Base-by-base conservation (phyloP, 805 yeast genomes). In the Pichia nakasei region DNA sequence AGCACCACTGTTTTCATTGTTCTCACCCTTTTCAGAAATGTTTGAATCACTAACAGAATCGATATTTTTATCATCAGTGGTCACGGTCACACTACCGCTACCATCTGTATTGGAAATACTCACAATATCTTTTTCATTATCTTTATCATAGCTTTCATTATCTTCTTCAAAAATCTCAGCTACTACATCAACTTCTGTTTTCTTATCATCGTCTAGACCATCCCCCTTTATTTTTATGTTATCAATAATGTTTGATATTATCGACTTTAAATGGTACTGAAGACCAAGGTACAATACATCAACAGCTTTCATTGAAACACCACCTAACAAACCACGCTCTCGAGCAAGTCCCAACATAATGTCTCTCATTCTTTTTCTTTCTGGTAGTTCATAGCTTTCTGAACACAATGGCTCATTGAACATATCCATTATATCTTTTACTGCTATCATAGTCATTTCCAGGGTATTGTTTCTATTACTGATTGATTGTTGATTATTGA, bases 341-440 rank as follows among this genome's bases (percentile, higher is more conserved):
- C 96, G 72, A 51, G 93, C 82, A 9, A 84, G 79, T 56, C 95
- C 93, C 19, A 80, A 64, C 71, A 93, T 79, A 42, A 88, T 71
- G 12, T 79, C 66, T 42, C 77, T 75, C 37, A 93, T 62, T 33
- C 72, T 73, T 38, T 80, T 88, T 35, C 72, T 69, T 51, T 91
- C 97, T 0, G 97, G 97, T 5, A 93, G 61, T 49, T 89, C 89
- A 58, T 71, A 85, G 32, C 76, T 69, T 52, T 91, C 95, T 1
- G 85, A 68, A 2, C 91, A 75, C 31, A 89, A 68, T 5, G 93
- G 91, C 2, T 93, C 76, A 52, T 85, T 87, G 44, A 86, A 75
- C 4, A 93, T 94, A 55, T 82, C 88, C 43, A 82, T 73, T 17
- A 93, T 85, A 57, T 93, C 97, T 60, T 89, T 96, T 20, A 94